Conservation (phyloP, 371 early-diverging fungal species). For the Mucor velutinosus region DNA sequence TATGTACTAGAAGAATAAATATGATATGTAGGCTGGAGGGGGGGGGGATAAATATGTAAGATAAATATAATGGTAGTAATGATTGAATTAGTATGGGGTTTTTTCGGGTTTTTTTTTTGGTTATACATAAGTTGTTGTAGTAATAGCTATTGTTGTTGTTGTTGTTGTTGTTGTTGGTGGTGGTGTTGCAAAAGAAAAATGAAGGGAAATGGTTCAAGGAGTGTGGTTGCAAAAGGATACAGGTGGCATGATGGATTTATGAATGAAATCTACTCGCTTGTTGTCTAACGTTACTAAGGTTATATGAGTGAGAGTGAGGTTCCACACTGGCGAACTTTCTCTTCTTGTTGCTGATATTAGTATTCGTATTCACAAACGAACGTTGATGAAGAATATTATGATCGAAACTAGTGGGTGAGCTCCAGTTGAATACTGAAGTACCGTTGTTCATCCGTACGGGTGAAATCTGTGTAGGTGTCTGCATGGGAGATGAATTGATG, state of each 20-base stretch:
- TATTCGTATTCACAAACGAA: background rate
- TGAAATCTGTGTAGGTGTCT: constrained; percentile 46
- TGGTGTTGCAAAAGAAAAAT: background rate
- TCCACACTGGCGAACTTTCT: constrained; percentile 6
- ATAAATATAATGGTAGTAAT: background rate
- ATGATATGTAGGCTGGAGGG: background rate
- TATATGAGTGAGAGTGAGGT: constrained; percentile 4
- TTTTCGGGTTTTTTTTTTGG: background rate
- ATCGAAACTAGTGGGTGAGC: constrained; percentile 2
- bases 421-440: constrained; percentile 21
- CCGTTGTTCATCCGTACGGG: constrained; percentile 29
- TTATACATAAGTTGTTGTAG: background rate
- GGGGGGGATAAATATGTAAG: background rate
- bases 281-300: constrained; percentile 26
- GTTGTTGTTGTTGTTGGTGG: background rate
- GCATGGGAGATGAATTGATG: constrained; percentile 44
- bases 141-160: background rate
- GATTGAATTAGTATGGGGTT: constrained; percentile 2
- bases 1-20: background rate
- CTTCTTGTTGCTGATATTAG: constrained; percentile 5
- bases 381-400: constrained; percentile 4
- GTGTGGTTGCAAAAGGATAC: background rate
- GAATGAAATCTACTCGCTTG: constrained; percentile 11
- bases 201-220: background rate
- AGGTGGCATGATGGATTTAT: constrained; percentile 1